A percentile compares a stretch with the other conserved stretches of the same genome.
Conservation (phyloP, 192 early-diverging fungal genomes). For the Backusella mclennaniae region DNA sequence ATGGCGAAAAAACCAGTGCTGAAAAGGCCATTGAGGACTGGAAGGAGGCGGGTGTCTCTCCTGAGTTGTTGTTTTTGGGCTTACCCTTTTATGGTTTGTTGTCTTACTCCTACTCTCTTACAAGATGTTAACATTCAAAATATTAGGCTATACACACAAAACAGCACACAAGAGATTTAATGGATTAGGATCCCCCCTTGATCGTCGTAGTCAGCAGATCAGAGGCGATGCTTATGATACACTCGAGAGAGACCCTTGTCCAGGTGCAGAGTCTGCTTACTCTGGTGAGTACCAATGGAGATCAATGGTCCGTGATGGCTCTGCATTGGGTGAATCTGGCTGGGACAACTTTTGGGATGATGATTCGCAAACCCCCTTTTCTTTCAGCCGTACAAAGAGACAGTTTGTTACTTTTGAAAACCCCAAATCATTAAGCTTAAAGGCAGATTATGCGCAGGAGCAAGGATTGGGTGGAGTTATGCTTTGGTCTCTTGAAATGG, state of each 20-base stretch:
- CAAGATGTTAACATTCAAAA: neutral
- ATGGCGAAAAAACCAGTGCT: slow-evolving; percentile 10
- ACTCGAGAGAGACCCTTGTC: slow-evolving; percentile 22
- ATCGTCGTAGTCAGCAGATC: slow-evolving; percentile 16
- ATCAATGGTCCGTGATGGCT: slow-evolving; percentile 10
- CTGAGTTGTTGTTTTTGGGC: slow-evolving; percentile 30
- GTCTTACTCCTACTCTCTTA: neutral
- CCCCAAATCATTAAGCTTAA: slow-evolving; percentile 45
- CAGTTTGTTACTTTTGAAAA: slow-evolving; percentile 77
- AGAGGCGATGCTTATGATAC: slow-evolving; percentile 33
- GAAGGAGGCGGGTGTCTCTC: slow-evolving; percentile 37
- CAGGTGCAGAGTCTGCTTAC: slow-evolving; percentile 15
- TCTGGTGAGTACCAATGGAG: slow-evolving; percentile 36
- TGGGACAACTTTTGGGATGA: slow-evolving; percentile 72
- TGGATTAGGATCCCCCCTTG: neutral
- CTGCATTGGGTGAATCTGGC: slow-evolving; percentile 18
- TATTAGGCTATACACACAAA: neutral
- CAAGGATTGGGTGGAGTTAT: slow-evolving; percentile 58
- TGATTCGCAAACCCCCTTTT: slow-evolving; percentile 63
- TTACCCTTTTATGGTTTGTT: slow-evolving; percentile 43
- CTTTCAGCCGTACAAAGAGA: slow-evolving; percentile 54
- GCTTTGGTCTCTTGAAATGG: slow-evolving; percentile 56
- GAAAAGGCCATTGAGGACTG: slow-evolving; percentile 19
- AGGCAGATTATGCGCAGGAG: slow-evolving; percentile 54
- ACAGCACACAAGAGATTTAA: neutral